Conservation (phyloP, 768 basidiomycete genomes). For the Leccinum disarticulatum region DNA sequence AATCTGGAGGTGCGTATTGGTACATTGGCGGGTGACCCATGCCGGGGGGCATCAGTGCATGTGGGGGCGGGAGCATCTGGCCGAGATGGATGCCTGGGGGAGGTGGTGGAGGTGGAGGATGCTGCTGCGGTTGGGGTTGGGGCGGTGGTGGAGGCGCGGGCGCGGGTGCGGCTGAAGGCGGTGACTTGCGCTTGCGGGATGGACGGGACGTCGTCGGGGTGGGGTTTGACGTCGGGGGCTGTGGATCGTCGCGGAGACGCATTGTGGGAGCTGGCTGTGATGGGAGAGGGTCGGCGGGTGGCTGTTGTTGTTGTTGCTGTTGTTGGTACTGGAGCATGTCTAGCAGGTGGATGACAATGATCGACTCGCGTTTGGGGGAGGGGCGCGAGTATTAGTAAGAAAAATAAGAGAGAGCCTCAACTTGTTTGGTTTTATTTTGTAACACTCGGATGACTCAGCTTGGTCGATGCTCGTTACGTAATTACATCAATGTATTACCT, state of each 20-base stretch:
- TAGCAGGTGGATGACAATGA: conserved; percentile 23
- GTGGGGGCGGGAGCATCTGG: conserved; percentile 55
- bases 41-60: conserved; percentile 48
- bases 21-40: conserved; percentile 33
- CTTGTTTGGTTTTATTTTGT: conserved; percentile 28
- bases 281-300: conserved; percentile 16
- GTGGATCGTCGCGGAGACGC: conserved; percentile 63
- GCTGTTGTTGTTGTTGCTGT: conserved; percentile 17
- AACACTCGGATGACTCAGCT: conserved; percentile 9
- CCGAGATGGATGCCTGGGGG: conserved; percentile 42
- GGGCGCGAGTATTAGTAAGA: conserved; percentile 40
- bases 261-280: conserved; percentile 35
- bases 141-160: conserved; percentile 5
- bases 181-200: conserved; percentile 68
- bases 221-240: conserved; percentile 12
- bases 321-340: conserved; percentile 33
- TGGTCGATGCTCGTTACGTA: conserved; percentile 7
- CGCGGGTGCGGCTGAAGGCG: conserved; percentile 40
- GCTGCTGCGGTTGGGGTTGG: conserved; percentile 24
- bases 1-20: conserved; percentile 36
- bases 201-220: conserved; percentile 23
- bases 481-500: conserved; percentile 50
- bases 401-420: conserved; percentile 19
- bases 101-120: conserved; percentile 35
- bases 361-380: conserved; percentile 32